Evolutionary conservation across 2,329 filamentous ascomycete species (phyloP).

Genomic region (Graphilbum sp.): DNA sequence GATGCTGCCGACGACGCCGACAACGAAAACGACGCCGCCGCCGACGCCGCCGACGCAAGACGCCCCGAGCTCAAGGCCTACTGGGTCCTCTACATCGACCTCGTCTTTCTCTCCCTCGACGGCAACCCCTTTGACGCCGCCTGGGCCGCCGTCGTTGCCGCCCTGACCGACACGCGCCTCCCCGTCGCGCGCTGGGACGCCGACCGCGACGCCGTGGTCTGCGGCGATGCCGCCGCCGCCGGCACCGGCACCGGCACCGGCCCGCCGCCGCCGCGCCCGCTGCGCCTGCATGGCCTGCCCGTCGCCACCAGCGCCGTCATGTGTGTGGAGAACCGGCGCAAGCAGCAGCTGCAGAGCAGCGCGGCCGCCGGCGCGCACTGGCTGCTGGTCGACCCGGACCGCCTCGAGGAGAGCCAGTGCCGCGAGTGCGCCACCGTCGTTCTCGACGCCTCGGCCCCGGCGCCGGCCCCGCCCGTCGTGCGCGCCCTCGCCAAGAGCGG

Average conservation of each 20-base stretch:
- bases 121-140: constrained; percentile 85
- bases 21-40: constrained; percentile 12
- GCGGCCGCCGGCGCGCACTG: constrained; percentile 35
- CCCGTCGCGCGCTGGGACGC: constrained; percentile 71
- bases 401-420: constrained; percentile 74
- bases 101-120: constrained; percentile 87
- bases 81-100: constrained; percentile 88
- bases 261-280: constrained; percentile 13
- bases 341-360: constrained; percentile 27
- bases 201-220: constrained; percentile 65
- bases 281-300: constrained; percentile 51
- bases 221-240: too few relatives aligned
- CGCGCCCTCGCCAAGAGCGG: constrained; percentile 70
- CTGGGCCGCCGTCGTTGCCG: constrained; percentile 71
- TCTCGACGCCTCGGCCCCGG: constrained; percentile 43
- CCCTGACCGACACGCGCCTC: constrained; percentile 59
- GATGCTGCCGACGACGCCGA: constrained; percentile 6
- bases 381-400: constrained; percentile 78
- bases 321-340: constrained; percentile 40
- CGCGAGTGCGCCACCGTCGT: constrained; percentile 70
- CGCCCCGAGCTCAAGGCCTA: constrained; percentile 55
- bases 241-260: constrained; percentile 29
- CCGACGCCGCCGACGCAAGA: constrained; percentile 16
- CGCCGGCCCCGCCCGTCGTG: constrained; percentile 39
- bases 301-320: constrained; percentile 65